Conservation (phyloP, 352 stramenopile genomes). For the Phytophthora kernoviae region DNA sequence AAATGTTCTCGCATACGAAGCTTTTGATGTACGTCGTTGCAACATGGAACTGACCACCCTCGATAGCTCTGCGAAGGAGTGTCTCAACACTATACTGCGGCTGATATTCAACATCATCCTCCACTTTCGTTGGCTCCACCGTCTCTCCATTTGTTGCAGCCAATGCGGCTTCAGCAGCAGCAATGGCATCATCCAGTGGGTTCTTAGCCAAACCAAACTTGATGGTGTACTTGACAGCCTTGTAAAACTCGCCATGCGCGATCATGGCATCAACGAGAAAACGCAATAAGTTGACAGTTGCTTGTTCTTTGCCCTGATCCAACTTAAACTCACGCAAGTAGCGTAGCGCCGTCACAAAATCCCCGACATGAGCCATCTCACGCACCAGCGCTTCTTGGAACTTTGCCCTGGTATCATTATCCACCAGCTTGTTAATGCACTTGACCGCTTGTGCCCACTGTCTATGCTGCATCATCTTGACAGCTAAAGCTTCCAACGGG, state of each 20-base stretch:
- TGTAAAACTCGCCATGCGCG: slow-evolving; percentile 81
- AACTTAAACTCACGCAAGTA: slow-evolving; percentile 86
- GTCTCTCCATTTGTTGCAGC: slow-evolving; percentile 29
- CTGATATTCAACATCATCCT: slow-evolving; percentile 32
- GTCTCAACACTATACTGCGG: slow-evolving; percentile 52
- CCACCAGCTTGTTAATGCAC: slow-evolving; percentile 78
- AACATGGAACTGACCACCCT: slow-evolving; percentile 76
- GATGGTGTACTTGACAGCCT: slow-evolving; percentile 88
- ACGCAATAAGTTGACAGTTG: slow-evolving; percentile 44
- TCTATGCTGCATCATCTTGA: slow-evolving; percentile 67
- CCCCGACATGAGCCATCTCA: slow-evolving; percentile 56
- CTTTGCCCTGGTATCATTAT: slow-evolving; percentile 37
- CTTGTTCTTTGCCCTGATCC: slow-evolving; percentile 41
- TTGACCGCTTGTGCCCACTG: slow-evolving; percentile 79
- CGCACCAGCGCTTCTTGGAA: slow-evolving; percentile 66
- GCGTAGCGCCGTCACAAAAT: slow-evolving; percentile 70
- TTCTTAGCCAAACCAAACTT: slow-evolving; percentile 74
- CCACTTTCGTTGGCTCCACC: slow-evolving; percentile 10
- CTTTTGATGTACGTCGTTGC: slow-evolving; percentile 83
- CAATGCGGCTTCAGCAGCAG: slow-evolving; percentile 30
- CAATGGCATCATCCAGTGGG: slow-evolving; percentile 35
- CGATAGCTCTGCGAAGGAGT: slow-evolving; percentile 64
- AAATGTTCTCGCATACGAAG: slow-evolving; percentile 72
- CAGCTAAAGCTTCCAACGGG: slow-evolving; percentile 62
- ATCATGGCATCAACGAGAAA: slow-evolving; percentile 75